phyloP scores from a whole-genome alignment of 225 moss, liverwort and hornwort species.

The Sphagnum tenellum region DNA sequence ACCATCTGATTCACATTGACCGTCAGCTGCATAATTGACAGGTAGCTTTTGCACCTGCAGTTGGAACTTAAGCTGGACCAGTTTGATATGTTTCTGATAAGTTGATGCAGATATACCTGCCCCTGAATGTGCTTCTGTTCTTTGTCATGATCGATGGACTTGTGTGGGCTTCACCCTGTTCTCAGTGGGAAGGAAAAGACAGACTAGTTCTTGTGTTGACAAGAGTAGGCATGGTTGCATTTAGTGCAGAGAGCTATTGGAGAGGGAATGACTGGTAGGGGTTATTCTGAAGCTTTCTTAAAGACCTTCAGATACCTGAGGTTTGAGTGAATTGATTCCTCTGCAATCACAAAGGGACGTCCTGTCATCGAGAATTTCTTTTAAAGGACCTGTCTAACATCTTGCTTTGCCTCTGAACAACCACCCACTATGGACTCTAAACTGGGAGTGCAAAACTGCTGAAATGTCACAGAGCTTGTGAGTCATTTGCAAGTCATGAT shows the following conservation, averaged over 20 bases:
- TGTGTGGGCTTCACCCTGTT: conserved; percentile 4
- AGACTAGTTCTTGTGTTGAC: not conserved
- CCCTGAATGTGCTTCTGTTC: conserved; percentile 87
- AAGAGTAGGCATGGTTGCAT: not conserved
- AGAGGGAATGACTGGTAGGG: conserved; percentile 88
- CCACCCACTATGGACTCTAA: too few species aligned
- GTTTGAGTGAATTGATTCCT: too few species aligned
- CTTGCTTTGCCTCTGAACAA: too few species aligned
- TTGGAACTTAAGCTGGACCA: not conserved
- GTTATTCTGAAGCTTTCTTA: conserved; percentile 75
- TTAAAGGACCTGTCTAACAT: too few species aligned
- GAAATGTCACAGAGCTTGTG: too few species aligned
- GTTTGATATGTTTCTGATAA: not conserved
- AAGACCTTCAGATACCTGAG: too few species aligned
- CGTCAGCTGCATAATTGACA: conserved; percentile 84
- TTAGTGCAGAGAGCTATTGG: conserved; percentile 71
- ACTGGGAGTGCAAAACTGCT: too few species aligned
- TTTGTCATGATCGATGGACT: conserved; percentile 92
- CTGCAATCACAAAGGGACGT: too few species aligned
- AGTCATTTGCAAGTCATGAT: too few species aligned
- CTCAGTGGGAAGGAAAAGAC: not conserved
- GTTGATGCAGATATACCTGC: conserved; percentile 77
- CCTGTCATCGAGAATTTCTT: too few species aligned
- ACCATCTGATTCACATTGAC: conserved; percentile 88
- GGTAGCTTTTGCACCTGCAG: conserved; percentile 17